A percentile compares a stretch with the other conserved stretches of the same genome.
Evolutionary conservation across 345 rosid species (phyloP).

Genomic region (Hibiscus trionum): DNA sequence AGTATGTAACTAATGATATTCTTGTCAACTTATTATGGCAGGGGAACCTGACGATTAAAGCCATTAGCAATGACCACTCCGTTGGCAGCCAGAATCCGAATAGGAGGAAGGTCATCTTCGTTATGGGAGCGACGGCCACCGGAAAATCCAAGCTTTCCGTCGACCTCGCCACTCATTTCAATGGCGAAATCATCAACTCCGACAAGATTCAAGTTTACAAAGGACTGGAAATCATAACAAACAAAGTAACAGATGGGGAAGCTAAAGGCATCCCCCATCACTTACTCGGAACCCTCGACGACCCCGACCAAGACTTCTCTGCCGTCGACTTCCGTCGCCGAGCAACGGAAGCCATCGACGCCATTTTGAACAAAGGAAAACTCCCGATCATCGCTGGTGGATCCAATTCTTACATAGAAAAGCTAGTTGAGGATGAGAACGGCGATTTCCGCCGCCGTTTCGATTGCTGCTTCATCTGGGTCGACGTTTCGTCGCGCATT

Average conservation of each 20-base stretch:
- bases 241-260: neutral
- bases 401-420: neutral
- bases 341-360: neutral
- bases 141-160: conserved; percentile 5
- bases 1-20: too few relatives aligned
- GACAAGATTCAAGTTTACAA: conserved; percentile 4
- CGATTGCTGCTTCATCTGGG: neutral
- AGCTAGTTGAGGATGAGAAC: neutral
- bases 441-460: neutral
- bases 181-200: neutral
- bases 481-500: neutral
- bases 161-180: neutral
- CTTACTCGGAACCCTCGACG: neutral
- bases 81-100: neutral
- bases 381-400: neutral
- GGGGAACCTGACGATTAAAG: neutral
- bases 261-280: neutral
- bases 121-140: conserved; percentile 3
- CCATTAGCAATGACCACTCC: neutral
- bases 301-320: neutral
- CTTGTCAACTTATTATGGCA: neutral
- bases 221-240: neutral
- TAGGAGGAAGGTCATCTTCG: neutral
- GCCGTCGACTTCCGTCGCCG: neutral
- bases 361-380: neutral